Evolutionary conservation across 1,284 basidiomycete species (phyloP), one percentile per base, ranked within the genome.

Genomic region (Pseudozyma thailandica): DNA sequence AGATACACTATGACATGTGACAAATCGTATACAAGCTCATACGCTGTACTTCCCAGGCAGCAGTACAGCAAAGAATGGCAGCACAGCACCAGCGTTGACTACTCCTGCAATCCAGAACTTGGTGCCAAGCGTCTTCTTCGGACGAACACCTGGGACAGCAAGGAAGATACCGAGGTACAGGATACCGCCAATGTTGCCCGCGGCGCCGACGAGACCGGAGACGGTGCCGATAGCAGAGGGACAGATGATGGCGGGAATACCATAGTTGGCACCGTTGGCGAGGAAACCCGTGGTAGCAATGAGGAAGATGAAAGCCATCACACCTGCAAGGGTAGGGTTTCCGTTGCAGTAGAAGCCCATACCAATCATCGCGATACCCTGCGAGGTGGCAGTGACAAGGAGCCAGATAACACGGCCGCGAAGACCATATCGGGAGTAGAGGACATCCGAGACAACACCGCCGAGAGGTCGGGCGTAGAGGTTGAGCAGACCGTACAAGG

Each of bases 381-480:
- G 87, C 3, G 84, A 55, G 37, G 87, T 53, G 2, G 87, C 87
- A 23, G 85, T 84, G 16, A 64, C 57, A 49, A 88, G 79, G 38
- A 85, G 85, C 65, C 86, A 84, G 59, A 85, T 86, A 71, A 89
- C 89, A 79, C 89, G 88, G 2, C 86, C 86, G 9, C 77, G 75
- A 62, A 84, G 85, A 3, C 88, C 88, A 55, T 50, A 87, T 35
- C 69, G 77, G 18, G 78, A 74, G 81, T 88, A 89, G 8, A 86
- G 72, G 8, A 85, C 41, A 72, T 89, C 88, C 4, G 86, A 86
- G 21, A 87, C 52, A 64, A 87, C 86, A 16, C 88, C 88, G 37
- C 88, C 84, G 1, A 86, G 63, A 0, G 88, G 87, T 15, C 88
- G 85, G 0, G 87, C 85, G 72, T 87, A 82, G 43, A 89, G 51